Evolutionary conservation across 2,329 filamentous ascomycete species (phyloP).

Genomic region (Verticillium dahliae): DNA sequence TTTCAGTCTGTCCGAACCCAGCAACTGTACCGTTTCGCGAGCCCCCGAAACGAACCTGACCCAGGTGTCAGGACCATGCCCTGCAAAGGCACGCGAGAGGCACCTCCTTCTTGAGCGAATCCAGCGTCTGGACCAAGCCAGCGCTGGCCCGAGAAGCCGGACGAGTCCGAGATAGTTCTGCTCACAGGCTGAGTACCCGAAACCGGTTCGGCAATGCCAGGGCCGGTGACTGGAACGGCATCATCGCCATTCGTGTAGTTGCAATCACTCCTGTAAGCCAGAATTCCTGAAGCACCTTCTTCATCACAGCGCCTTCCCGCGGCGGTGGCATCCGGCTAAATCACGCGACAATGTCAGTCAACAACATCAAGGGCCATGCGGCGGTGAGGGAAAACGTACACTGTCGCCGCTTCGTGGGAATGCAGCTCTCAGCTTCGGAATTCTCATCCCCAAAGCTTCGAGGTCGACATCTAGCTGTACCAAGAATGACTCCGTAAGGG

Average conservation of each 20-base stretch:
- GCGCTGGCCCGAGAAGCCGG: slow-evolving; percentile 20
- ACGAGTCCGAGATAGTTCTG: slow-evolving; percentile 13
- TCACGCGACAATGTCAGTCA: not conserved
- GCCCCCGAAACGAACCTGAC: slow-evolving; percentile 9
- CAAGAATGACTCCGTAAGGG: slow-evolving; percentile 88
- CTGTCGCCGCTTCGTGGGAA: slow-evolving; percentile 47
- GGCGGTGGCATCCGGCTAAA: not conserved
- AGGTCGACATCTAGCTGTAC: slow-evolving; percentile 91
- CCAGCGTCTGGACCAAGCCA: slow-evolving; percentile 36
- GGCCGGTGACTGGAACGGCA: slow-evolving; percentile 28
- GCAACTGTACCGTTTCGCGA: slow-evolving; percentile 16
- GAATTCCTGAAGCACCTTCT: slow-evolving; percentile 25
- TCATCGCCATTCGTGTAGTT: slow-evolving; percentile 31
- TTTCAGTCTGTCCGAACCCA: slow-evolving; percentile 35
- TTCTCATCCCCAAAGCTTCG: slow-evolving; percentile 61
- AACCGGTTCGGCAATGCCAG: slow-evolving; percentile 32
- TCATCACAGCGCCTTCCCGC: not conserved
- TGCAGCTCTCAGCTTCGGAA: slow-evolving; percentile 48
- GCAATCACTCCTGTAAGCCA: slow-evolving; percentile 37
- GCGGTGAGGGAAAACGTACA: slow-evolving; percentile 29
- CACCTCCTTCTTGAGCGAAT: slow-evolving; percentile 2
- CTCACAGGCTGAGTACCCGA: slow-evolving; percentile 19
- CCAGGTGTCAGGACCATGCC: slow-evolving; percentile 8
- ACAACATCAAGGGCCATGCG: not conserved
- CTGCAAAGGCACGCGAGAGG: slow-evolving; percentile 9